These are phyloP conservation scores for Erucastrum elatum DNA, from an alignment of 345 rosid genomes.

Conservation along the genomic window DNA sequence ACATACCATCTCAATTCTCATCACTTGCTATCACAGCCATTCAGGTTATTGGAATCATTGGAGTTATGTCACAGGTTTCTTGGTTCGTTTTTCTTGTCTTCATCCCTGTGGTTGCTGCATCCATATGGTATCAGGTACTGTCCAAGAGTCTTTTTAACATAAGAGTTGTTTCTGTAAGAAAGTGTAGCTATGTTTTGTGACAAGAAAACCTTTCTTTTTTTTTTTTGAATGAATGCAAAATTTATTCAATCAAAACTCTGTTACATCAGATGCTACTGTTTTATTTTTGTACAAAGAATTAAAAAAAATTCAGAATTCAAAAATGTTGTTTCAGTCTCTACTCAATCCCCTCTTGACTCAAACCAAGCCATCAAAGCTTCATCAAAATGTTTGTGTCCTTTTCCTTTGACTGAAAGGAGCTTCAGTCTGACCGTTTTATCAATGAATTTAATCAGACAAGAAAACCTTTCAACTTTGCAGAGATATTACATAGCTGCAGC, in stretches of 20 bases:
- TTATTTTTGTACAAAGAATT: too few species aligned
- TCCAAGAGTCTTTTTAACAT: neutral
- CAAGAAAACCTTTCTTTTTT: neutral
- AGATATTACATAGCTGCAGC: conserved; percentile 69
- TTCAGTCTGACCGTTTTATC: too few species aligned
- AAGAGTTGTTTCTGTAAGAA: conserved; percentile 14
- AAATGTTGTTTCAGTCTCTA: too few species aligned
- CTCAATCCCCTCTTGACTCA: too few species aligned
- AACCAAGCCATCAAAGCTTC: too few species aligned
- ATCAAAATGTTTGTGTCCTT: too few species aligned
- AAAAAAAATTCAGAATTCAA: too few species aligned
- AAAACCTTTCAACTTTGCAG: conserved; percentile 44
- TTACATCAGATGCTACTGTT: too few species aligned
- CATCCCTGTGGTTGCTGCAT: conserved; percentile 62
- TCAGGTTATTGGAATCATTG: conserved; percentile 66
- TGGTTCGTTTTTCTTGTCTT: conserved; percentile 78
- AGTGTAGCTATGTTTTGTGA: neutral
- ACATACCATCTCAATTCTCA: conserved; percentile 50
- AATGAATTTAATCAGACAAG: too few species aligned
- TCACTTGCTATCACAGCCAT: conserved; percentile 51
- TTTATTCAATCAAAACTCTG: too few species aligned
- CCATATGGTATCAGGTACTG: conserved; percentile 80
- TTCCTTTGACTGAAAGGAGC: too few species aligned
- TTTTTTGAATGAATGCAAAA: too few species aligned
- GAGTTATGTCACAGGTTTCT: conserved; percentile 77